Base-by-base conservation (phyloP, 129 eudicot genomes). In the Pseudognaphalium luteoalbum region DNA sequence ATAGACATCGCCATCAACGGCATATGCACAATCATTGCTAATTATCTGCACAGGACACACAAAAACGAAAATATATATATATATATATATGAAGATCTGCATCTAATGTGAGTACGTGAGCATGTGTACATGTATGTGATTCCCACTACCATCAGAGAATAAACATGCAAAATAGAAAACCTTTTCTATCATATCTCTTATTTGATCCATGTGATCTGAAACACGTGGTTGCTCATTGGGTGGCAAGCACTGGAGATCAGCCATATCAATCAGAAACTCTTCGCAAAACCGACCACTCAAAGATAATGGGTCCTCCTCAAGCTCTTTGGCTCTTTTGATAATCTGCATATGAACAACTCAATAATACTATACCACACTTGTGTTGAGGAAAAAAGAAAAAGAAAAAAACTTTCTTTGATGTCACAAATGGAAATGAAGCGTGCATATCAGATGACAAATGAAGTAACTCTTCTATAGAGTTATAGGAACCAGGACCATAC, bases 161-260 rank as follows among this genome's bases (percentile, higher is more conserved):
- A 7, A 68, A 7, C 29, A 57, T 44, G 70, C 28, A 22, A 76
- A 59, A 41, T 5, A 39, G 20, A 52, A 52, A 39, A 93, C 97
- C 98, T 88, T 75, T 59, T 76, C 73, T 73, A 90, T 93, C 98
- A 90, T 88, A 39, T 87, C 84, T 50, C 68, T 84, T 34, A 91
- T 90, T 47, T 93, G 86, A 63, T 88, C 89, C 86, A 91, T 88
- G 70, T 93, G 98, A 63, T 87, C 92, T 71, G 98, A 85, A 37
- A 93, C 97, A 15, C 89, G 89, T 28, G 98, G 97, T 84, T 93
- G 88, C 39, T 82, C 83, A 4, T 83, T 85, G 25, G 98, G 98
- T 32, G 58, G 83, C 76, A 93, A 84, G 87, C 98, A 93, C 80
- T 90, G 90, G 41, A 93, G 89, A 88, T 86, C 97, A 54, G 69